phyloP scores from a whole-genome alignment of 2,329 filamentous ascomycete genomes.

The Colletotrichum scovillei region DNA sequence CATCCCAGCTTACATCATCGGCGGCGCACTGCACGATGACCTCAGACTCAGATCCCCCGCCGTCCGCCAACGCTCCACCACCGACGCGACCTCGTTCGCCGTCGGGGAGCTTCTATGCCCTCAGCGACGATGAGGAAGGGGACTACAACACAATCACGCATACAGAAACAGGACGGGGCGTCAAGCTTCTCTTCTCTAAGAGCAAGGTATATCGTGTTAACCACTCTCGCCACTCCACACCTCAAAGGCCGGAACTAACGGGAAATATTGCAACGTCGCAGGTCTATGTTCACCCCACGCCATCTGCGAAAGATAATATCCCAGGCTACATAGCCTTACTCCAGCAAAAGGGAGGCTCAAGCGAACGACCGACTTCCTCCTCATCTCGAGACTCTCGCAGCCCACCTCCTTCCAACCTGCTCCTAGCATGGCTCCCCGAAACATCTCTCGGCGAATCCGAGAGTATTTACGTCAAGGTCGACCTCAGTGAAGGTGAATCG shows the following conservation, averaged over 20 bases:
- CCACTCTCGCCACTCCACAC: conserved; percentile 20
- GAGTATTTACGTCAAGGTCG: conserved; percentile 94
- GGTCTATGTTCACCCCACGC: conserved; percentile 96
- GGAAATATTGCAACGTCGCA: conserved; percentile 47
- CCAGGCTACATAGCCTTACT: conserved; percentile 92
- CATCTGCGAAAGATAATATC: conserved; percentile 95
- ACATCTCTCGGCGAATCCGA: conserved; percentile 86
- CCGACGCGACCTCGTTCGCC: conserved; percentile 71
- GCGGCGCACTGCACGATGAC: conserved; percentile 27
- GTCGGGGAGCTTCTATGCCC: conserved; percentile 89
- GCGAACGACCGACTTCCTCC: conserved; percentile 55
- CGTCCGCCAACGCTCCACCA: conserved; percentile 32
- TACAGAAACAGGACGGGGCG: conserved; percentile 79
- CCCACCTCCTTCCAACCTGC: conserved; percentile 75
- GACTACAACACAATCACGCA: conserved; percentile 96
- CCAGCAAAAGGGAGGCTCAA: conserved; percentile 78
- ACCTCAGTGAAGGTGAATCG: conserved; percentile 83
- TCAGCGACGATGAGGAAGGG: conserved; percentile 96
- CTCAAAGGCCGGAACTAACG: conserved; percentile 12
- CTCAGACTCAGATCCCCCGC: conserved; percentile 36
- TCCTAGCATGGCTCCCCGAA: conserved; percentile 95
- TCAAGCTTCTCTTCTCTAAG: conserved; percentile 95
- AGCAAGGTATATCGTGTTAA: conserved; percentile 76
- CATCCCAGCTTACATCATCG: conserved; percentile 20
- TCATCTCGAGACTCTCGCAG: conserved; percentile 49